Evolutionary conservation across 2,329 filamentous ascomycete genomes (phyloP).

Genomic region (Trichoderma breve): DNA sequence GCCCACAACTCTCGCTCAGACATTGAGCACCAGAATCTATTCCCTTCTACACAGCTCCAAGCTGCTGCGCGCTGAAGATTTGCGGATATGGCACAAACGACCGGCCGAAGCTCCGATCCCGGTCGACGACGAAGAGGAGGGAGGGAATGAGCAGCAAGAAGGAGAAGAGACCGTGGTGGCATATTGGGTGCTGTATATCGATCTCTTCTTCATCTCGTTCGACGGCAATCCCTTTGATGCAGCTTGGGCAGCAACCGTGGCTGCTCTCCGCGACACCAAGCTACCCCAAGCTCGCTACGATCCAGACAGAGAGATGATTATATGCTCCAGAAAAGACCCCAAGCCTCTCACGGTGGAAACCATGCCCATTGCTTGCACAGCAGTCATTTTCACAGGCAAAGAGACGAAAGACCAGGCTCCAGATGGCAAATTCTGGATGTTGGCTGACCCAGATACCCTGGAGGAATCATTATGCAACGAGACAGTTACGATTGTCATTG

Average conservation of each 20-base stretch:
- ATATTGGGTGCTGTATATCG: conserved; percentile 94
- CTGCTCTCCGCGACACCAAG: conserved; percentile 74
- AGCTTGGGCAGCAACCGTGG: conserved; percentile 79
- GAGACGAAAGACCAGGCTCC: conserved; percentile 45
- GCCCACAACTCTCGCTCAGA: conserved; percentile 77
- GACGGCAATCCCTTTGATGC: conserved; percentile 92
- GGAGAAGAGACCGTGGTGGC: conserved; percentile 61
- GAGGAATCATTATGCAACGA: conserved; percentile 86
- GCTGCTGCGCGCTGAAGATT: conserved; percentile 63
- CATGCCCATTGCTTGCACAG: conserved; percentile 73
- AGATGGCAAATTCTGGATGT: conserved; percentile 64
- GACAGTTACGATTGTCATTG: conserved; percentile 78
- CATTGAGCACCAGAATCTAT: conserved; percentile 76
- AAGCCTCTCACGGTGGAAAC: conserved; percentile 58
- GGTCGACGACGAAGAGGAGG: conserved; percentile 44
- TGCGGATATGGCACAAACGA: conserved; percentile 69
- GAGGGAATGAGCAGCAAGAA: conserved; percentile 27
- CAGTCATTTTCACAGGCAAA: conserved; percentile 71
- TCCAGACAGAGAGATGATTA: conserved; percentile 70
- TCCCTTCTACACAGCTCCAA: conserved; percentile 70
- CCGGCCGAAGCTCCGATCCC: conserved; percentile 48
- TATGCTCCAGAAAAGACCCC: conserved; percentile 66
- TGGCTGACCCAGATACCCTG: conserved; percentile 85
- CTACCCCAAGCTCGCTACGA: conserved; percentile 83
- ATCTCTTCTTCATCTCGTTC: conserved; percentile 89